Base-by-base conservation (phyloP, 2,329 filamentous ascomycete genomes). In the Graphilbum fragrans region DNA sequence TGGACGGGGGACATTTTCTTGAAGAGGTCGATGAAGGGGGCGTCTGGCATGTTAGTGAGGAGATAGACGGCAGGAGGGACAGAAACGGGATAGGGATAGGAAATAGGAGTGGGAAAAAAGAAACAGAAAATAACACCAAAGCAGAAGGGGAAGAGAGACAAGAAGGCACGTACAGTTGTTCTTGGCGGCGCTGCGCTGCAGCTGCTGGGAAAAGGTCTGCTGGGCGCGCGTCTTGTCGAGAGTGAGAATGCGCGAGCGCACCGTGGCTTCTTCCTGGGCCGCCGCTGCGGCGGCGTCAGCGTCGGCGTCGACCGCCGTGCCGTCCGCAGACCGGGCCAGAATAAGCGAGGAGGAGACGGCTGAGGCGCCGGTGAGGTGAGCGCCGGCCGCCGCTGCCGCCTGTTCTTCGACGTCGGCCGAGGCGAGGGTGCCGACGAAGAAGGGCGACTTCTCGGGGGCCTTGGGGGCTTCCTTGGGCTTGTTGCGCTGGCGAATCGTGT, bases 391-490 rank as follows among this genome's bases (percentile, higher is more conserved):
- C 19, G 25, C 22, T 4, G 53, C 27, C 2, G 32, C 37, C 7
- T 41, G 42, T 11, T 41, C 35, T 10, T 50, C 48, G 11, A 43
- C 39, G 5, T 41, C 40, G 25, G 45, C 42, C 37, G 48, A 49
- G 14, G 41, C 45, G 3, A 51, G 37, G 4, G 49, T 45, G 32
- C 47, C 47, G 19, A 51, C 48, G 40, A 50, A 55, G 46, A 54
- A 54, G 18, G 92, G 93, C 0, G 90, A 90, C 55, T 93, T 94
- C 57, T 95, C 86, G 0, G 92, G 92, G 7, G 79, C 74, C 63
- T 95, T 95, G 16, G 88, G 88, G 0, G 88, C 77, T 59, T 95
- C 87, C 49, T 79, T 88, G 0, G 93, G 92, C 61, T 92, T 94
- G 63, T 98, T 98, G 46, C 92, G 83, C 60, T 87, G 77, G 63